Conservation (phyloP, 176 grass and related monocot genomes). For the Sorghum bicolor region DNA sequence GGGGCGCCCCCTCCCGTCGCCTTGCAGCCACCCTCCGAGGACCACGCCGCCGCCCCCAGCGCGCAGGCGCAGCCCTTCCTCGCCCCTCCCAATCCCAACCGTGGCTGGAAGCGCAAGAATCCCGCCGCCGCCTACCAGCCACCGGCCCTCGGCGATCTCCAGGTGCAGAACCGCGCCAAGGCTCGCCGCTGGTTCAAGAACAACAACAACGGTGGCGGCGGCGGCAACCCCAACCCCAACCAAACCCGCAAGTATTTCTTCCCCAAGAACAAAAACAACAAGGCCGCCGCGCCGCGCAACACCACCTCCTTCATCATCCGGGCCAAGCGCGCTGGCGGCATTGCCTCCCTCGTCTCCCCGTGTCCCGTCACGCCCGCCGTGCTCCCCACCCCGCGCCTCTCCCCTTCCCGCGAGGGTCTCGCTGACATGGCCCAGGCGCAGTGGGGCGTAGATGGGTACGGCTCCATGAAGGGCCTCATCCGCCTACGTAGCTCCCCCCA, state of each 20-base stretch:
- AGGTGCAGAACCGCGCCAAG: conserved; percentile 88
- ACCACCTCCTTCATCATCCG: conserved; percentile 93
- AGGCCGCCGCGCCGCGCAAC: conserved; percentile 84
- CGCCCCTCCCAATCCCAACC: conserved; percentile 19
- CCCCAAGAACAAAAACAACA: conserved; percentile 52
- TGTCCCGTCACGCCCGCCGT: conserved; percentile 78
- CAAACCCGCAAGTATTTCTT: conserved; percentile 43
- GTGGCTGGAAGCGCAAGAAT: conserved; percentile 51
- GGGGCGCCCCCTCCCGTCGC: conserved; percentile 29
- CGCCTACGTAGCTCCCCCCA: conserved; percentile 56
- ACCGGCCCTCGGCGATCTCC: conserved; percentile 64
- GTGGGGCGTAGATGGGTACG: conserved; percentile 94
- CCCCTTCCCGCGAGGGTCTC: conserved; percentile 78
- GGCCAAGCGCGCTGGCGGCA: conserved; percentile 82
- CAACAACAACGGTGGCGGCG: not conserved
- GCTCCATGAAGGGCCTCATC: conserved; percentile 94
- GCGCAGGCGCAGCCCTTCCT: conserved; percentile 2
- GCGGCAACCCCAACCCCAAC: conserved; percentile 28
- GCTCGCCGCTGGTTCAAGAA: conserved; percentile 81
- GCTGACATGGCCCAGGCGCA: conserved; percentile 84
- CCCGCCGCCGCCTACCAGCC: conserved; percentile 53
- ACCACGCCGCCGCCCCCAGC: conserved; percentile 27
- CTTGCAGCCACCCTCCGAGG: conserved; percentile 1
- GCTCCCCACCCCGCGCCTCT: conserved; percentile 75
- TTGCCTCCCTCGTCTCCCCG: conserved; percentile 78